Evolutionary conservation across 1,139 yeast genomes (phyloP), one percentile per base, ranked within the genome.

Genomic region (Yamadazyma atmosphaerica): DNA sequence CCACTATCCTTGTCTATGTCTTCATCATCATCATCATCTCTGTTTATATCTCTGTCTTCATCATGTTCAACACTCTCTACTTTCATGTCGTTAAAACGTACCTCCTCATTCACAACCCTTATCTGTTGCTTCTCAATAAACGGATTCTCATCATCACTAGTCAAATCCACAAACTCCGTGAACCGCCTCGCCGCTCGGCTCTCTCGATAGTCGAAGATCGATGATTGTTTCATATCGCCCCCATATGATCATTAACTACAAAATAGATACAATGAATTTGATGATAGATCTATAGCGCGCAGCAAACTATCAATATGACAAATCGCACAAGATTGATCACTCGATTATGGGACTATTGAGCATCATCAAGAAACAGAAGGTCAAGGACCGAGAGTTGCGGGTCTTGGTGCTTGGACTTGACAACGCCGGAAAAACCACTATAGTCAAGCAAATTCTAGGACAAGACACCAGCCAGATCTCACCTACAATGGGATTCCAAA

Each of bases 371-470:
- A 89, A 88, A 55, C 96, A 88, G 54, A 84, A 87, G 61, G 64
- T 79, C 35, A 87, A 87, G 57, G 96, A 87, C 50, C 71, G 72
- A 41, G 95, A 89, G 60, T 63, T 86, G 33, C 68, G 97, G 21
- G 75, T 89, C 19, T 66, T 90, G 25, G 71, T 86, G 45, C 71
- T 90, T 9, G 96, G 96, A 0, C 72, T 88, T n/a, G 96, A 88
- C 55, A 87, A 86, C 55, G 77, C 95, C 0, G 97, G 97, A 4
- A 88, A 88, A 56, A 85, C 96, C 2, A 86, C 95, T 0, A 75
- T 89, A 4, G 83, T 87, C 23, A 80, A 80, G 45, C 60, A 70
- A 64, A 39, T 89, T 75, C 63, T 83, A 68, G 58, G 85, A 72
- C 54, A 68, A 60, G 65, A 73, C 58, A 47, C 56, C 42, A 27